These are phyloP conservation scores for Tricholoma hemisulphureum DNA, from an alignment of 768 basidiomycete species.

Conservation along the genomic window DNA sequence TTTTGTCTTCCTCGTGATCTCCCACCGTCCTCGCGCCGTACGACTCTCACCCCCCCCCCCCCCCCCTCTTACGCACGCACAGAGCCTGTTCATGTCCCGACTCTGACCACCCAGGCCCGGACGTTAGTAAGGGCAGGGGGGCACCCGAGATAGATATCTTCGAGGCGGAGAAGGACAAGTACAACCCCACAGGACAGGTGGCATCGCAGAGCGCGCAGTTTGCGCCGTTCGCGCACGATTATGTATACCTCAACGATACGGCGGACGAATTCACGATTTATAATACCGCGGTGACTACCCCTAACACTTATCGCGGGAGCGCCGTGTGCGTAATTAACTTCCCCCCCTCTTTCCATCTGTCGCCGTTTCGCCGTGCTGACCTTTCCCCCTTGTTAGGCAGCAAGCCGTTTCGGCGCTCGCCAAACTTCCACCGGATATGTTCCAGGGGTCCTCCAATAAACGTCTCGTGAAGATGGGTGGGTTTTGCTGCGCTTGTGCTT, in stretches of 20 bases:
- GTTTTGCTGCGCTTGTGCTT: constrained; percentile 7
- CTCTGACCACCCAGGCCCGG: constrained; percentile 78
- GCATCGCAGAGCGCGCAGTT: constrained; percentile 79
- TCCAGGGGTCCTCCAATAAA: constrained; percentile 54
- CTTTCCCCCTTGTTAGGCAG: too few species aligned
- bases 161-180: constrained; percentile 70
- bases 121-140: constrained; percentile 52
- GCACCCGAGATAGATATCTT: constrained; percentile 84
- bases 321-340: constrained; percentile 35
- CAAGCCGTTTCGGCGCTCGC: constrained; percentile 54
- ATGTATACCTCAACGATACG: constrained; percentile 34
- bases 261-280: constrained; percentile 33
- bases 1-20: too few species aligned
- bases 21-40: neutral
- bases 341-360: neutral
- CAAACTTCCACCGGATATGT: constrained; percentile 49
- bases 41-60: neutral
- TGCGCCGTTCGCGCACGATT: constrained; percentile 52
- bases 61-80: neutral
- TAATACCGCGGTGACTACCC: constrained; percentile 28
- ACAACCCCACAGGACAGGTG: constrained; percentile 41
- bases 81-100: constrained; percentile 76
- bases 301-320: constrained; percentile 48
- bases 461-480: constrained; percentile 48
- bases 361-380: neutral